Evolutionary conservation across 2,329 filamentous ascomycete species (phyloP), one percentile per base, ranked within the genome.

Genomic region (Colletotrichum sp.): DNA sequence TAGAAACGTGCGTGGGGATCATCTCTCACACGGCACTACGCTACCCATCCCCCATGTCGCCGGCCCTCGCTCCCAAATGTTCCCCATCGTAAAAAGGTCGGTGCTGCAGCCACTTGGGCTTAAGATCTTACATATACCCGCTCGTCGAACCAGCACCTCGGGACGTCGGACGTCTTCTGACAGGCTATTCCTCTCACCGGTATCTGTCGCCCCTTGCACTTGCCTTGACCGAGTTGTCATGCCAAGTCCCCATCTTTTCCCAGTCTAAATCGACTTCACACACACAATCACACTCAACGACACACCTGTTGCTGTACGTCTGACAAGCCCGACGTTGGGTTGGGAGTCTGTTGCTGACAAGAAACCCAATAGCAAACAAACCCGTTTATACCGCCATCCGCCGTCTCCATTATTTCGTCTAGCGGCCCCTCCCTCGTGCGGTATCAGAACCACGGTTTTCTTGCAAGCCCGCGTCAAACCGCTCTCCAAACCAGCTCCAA

Each of bases 51-150:
- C 29, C 57, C 67, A 57, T 52, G 25, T 57, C 68, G 16, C 1
- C 16, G 57, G 16, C 27, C 19, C 61, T 39, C 69, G 71, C 64
- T 55, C 71, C 34, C 71, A 61, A 72, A 27, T 57, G 49, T n/a
- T 39, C 55, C 61, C 65, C 67, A 39, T 69, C 13, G 66, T 34
- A 25, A 39, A 32, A 34, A 49, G 39, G 39, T 49, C 39, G 39
- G 62, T 55, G 34, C 72, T 65, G 72, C 61, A 75, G 72, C 72
- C 62, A 34, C 69, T 22, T 44, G n/a, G 32, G 64, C 57, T 73
- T 76, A 76, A 34, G 57, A 76, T 73, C 64, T 76, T 76, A 76
- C 73, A 76, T 76, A 76, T 73, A 76, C 70, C 73, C 73, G 64
- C 73, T 69, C 16, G 70, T 64, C 67, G 68, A 76, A 69, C 73